Conservation (phyloP, 2,329 filamentous ascomycete species). For the Geoglossum cookeanum region DNA sequence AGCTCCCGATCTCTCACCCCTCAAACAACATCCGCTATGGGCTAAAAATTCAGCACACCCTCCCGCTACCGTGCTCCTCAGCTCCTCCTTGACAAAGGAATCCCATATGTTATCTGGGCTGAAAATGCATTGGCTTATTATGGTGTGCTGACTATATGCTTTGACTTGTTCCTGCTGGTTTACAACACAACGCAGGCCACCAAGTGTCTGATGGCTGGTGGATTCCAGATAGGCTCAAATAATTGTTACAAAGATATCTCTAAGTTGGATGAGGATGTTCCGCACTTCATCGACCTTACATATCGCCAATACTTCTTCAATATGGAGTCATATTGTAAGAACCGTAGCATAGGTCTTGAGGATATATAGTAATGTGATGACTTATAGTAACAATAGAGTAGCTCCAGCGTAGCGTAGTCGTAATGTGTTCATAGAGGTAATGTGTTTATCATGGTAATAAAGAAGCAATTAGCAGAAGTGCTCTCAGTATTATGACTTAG, state of each 20-base stretch:
- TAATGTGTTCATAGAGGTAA: too few species aligned
- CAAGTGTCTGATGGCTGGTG: too few species aligned
- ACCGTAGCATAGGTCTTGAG: too few species aligned
- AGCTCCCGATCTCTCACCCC: too few species aligned
- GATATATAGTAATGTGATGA: too few species aligned
- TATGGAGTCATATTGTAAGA: too few species aligned
- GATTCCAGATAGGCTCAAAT: background rate
- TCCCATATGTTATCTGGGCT: background rate
- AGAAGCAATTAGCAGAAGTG: too few species aligned
- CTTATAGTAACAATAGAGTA: too few species aligned
- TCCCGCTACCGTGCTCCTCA: background rate
- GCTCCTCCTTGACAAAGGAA: background rate
- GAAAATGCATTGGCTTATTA: background rate
- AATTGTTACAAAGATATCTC: background rate
- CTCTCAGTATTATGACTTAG: too few species aligned
- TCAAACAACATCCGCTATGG: background rate
- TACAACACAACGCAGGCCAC: too few species aligned
- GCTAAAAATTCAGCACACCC: background rate
- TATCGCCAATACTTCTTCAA: background rate
- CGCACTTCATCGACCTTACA: background rate
- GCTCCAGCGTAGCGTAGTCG: too few species aligned
- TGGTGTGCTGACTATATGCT: background rate
- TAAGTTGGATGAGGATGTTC: background rate
- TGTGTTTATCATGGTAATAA: too few species aligned
- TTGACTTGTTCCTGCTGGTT: background rate